Conservation (phyloP, 331 rosid species). For the Prunus yedoensis region DNA sequence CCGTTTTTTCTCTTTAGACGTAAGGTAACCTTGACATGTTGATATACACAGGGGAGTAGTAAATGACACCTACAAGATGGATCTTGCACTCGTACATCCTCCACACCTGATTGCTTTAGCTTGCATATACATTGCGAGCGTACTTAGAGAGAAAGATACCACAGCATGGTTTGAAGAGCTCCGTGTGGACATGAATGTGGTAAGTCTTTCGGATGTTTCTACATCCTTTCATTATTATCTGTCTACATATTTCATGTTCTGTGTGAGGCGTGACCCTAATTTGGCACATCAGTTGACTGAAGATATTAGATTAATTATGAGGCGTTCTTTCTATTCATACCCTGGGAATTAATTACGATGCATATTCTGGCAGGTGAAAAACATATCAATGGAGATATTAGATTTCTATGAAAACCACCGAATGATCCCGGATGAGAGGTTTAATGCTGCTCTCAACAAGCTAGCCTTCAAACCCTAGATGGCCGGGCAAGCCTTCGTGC, state of each 20-base stretch:
- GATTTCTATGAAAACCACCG: slow-evolving; percentile 79
- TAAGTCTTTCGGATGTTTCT: slow-evolving; percentile 35
- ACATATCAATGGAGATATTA: slow-evolving; percentile 86
- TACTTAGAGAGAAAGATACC: slow-evolving; percentile 71
- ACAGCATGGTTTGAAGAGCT: slow-evolving; percentile 97
- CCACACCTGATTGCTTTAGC: slow-evolving; percentile 96
- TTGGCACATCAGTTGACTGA: background rate
- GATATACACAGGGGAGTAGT: slow-evolving; percentile 69
- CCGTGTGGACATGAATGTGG: slow-evolving; percentile 90
- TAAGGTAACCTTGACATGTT: slow-evolving; percentile 13
- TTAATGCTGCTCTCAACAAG: slow-evolving; percentile 64
- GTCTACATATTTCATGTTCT: background rate
- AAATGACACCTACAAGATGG: slow-evolving; percentile 97
- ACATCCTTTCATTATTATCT: background rate
- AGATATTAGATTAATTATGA: too few relatives aligned
- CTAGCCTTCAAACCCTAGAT: slow-evolving; percentile 39
- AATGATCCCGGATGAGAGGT: slow-evolving; percentile 53
- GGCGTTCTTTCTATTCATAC: background rate
- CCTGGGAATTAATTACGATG: background rate
- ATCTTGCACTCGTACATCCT: slow-evolving; percentile 86
- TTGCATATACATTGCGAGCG: slow-evolving; percentile 89
- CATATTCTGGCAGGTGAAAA: slow-evolving; percentile 63
- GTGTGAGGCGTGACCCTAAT: background rate
- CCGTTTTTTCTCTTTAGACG: background rate
- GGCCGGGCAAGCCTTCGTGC: background rate